Evolutionary conservation across 495 filamentous ascomycete species (phyloP), one percentile per base, ranked within the genome.

Genomic region (Penicillium bialowiezense): DNA sequence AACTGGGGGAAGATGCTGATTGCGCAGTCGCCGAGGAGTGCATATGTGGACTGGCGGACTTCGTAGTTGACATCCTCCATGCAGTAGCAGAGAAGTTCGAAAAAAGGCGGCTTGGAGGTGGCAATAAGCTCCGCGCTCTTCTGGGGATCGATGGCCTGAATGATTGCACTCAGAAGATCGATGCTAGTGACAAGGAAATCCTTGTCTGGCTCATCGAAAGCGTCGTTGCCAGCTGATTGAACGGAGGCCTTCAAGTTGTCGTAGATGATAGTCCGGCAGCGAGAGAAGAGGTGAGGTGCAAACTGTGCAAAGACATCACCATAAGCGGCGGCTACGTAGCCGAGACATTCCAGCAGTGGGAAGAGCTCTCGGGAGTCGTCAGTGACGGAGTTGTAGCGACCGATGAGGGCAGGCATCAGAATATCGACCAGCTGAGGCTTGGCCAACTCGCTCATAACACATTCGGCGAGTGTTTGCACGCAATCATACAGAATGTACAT

Each of bases 401-500:
- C 80, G 44, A 97, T 91, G 35, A 99, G 78, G 36, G 91, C 91
- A 26, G 95, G 91, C 93, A 99, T 99, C 49, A 99, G 76, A 49
- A 91, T 79, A 49, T 87, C 80, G 33, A 91, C 83, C 5, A 95
- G 77, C 44, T 90, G 81, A 3, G 89, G 87, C 55, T 83, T 77
- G 8, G 89, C 83, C 36, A 99, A 72, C 35, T 86, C 82, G 14
- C 82, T 82, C 41, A 89, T 88, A 39, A 97, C 87, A 64, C 91
- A 86, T 62, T 99, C 95, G 12, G 93, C 93, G 32, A 99, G 74
- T 0, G 95, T 97, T 69, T 99, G 93, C 39, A 99, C 88, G 69
- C 93, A 99, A 72, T 97, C 95, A 70, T 99, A 99, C 29, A 99
- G 83, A 48, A 97, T 90, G 72, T 92, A 97, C 83, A 96, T 96